phyloP scores from a whole-genome alignment of 129 eudicot genomes.

The Arctium minus region DNA sequence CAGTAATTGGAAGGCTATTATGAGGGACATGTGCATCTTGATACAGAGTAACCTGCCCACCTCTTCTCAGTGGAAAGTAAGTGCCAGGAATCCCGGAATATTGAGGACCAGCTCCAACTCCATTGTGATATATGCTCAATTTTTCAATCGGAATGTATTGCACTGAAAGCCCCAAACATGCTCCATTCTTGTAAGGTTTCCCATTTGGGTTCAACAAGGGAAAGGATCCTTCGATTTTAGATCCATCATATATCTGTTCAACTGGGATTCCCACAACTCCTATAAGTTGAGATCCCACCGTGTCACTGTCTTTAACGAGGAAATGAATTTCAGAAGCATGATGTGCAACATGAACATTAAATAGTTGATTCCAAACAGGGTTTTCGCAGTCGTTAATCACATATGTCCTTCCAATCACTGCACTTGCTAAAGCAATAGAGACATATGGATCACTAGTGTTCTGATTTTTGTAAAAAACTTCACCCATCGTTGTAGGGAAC shows the following conservation, averaged over 20 bases:
- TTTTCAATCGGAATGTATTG: conserved; percentile 62
- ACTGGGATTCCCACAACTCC: conserved; percentile 73
- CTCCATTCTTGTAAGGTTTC: conserved; percentile 68
- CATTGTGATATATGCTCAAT: conserved; percentile 53
- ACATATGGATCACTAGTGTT: conserved; percentile 94
- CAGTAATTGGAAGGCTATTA: conserved; percentile 60
- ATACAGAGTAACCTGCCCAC: conserved; percentile 82
- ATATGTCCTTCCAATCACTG: conserved; percentile 82
- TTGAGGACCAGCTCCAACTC: conserved; percentile 86
- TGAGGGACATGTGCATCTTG: conserved; percentile 96
- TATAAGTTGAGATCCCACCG: conserved; percentile 84
- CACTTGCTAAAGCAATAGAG: conserved; percentile 50
- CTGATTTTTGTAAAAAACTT: conserved; percentile 46
- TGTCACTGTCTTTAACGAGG: conserved; percentile 82
- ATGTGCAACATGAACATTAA: conserved; percentile 82
- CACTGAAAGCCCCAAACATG: conserved; percentile 61
- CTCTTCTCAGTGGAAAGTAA: conserved; percentile 87
- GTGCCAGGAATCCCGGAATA: conserved; percentile 76
- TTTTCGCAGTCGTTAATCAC: conserved; percentile 69
- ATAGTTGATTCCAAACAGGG: conserved; percentile 87
- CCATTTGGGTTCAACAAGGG: conserved; percentile 66
- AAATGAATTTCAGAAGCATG: conserved; percentile 75
- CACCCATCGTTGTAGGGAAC: conserved; percentile 83
- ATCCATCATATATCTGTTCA: conserved; percentile 55
- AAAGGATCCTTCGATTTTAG: conserved; percentile 58